Evolutionary conservation across 1,284 basidiomycete genomes (phyloP).

Genomic region (Rhodotorula sp.): DNA sequence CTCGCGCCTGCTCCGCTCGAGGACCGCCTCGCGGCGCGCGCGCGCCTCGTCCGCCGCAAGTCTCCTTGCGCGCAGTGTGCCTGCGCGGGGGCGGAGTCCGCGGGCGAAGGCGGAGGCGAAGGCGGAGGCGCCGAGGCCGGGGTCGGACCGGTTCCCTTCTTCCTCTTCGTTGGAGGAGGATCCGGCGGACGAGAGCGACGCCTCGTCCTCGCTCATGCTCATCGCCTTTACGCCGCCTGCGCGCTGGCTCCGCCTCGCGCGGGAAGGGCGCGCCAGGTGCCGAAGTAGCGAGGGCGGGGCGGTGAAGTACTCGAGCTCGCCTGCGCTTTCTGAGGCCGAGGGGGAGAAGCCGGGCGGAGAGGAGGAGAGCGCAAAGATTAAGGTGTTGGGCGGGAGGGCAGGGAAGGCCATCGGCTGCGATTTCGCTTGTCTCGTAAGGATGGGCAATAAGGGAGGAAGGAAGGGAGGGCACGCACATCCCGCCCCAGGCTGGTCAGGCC

Average conservation of each 20-base stretch:
- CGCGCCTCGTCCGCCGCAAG: not conserved
- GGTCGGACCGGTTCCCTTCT: constrained; percentile 34
- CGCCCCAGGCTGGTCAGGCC: constrained; percentile 65
- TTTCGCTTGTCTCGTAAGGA: not conserved
- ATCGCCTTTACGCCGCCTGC: not conserved
- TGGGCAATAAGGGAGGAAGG: not conserved
- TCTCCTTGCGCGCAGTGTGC: no score
- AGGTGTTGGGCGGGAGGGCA: constrained; percentile 68
- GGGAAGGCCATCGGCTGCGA: constrained; percentile 57
- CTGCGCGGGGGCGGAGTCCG: not conserved
- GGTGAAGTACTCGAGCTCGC: constrained; percentile 58
- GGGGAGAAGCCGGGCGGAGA: not conserved
- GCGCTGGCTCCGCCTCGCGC: not conserved
- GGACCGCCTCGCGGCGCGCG: constrained; percentile 5
- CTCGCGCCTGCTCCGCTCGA: constrained; percentile 36
- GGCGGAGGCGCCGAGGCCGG: constrained; percentile 6
- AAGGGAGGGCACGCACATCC: constrained; percentile 58
- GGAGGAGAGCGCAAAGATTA: constrained; percentile 61
- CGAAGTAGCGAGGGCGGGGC: constrained; percentile 64
- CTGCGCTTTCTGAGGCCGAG: not conserved
- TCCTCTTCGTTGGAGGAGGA: not conserved
- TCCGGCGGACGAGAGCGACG: not conserved
- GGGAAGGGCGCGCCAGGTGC: constrained; percentile 53
- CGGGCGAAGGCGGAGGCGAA: not conserved
- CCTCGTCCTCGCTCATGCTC: constrained; percentile 7